Conservation (phyloP, 768 basidiomycete species). For the Tephrocybe rancida region DNA sequence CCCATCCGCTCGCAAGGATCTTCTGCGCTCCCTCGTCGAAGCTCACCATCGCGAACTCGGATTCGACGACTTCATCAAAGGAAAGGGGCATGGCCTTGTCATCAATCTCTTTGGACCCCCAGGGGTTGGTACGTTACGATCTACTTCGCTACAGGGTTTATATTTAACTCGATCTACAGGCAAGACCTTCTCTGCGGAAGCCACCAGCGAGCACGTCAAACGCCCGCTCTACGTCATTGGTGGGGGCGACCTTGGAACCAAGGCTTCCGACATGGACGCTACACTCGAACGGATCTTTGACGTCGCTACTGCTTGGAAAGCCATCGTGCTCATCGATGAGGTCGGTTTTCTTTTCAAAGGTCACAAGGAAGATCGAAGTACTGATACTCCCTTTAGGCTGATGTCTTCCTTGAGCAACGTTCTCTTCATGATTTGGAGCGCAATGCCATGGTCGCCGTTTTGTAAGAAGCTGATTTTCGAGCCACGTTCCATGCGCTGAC, state of each 20-base stretch:
- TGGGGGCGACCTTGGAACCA: constrained; percentile 57
- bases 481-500: constrained; percentile 7
- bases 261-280: constrained; percentile 42
- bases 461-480: constrained; percentile 32
- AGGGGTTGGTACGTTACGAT: constrained; percentile 46
- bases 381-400: constrained; percentile 39
- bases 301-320: constrained; percentile 62
- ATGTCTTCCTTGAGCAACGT: constrained; percentile 74
- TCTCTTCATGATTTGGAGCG: constrained; percentile 64
- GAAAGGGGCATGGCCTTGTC: constrained; percentile 56
- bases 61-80: constrained; percentile 64
- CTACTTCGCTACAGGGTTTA: not conserved
- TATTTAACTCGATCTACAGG: constrained; percentile 23
- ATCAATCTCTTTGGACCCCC: constrained; percentile 60
- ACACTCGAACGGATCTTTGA: constrained; percentile 50
- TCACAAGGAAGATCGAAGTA: not conserved
- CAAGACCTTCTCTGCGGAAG: constrained; percentile 65
- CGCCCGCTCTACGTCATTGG: constrained; percentile 56
- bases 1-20: constrained; percentile 51
- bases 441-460: constrained; percentile 76
- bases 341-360: constrained; percentile 16
- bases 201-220: constrained; percentile 56
- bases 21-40: constrained; percentile 59
- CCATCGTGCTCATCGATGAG: constrained; percentile 60
- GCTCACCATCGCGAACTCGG: constrained; percentile 54